These are phyloP conservation scores for Ogataea pilisensis DNA, from an alignment of 805 yeast species.

Conservation along the genomic window DNA sequence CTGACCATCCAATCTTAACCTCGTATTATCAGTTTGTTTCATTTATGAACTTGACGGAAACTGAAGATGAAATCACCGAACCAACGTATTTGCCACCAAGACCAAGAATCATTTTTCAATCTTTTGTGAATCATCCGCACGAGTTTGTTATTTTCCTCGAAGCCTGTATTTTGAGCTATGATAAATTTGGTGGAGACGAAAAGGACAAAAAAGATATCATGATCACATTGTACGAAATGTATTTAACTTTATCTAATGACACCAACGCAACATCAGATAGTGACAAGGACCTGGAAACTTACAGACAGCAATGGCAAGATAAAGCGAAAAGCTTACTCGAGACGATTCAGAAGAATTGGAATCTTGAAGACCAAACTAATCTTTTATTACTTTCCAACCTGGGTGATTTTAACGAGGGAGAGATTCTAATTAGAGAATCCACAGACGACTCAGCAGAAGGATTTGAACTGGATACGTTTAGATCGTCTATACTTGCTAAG, in stretches of 20 bases:
- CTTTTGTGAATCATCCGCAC: slow-evolving; percentile 79
- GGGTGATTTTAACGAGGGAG: slow-evolving; percentile 50
- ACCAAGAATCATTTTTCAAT: slow-evolving; percentile 80
- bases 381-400: slow-evolving; percentile 55
- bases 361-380: slow-evolving; percentile 50
- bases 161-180: slow-evolving; percentile 80
- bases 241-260: slow-evolving; percentile 53
- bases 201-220: slow-evolving; percentile 71
- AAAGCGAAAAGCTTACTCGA: slow-evolving; percentile 58
- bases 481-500: slow-evolving; percentile 55
- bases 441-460: slow-evolving; percentile 29
- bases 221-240: slow-evolving; percentile 79
- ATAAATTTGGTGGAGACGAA: slow-evolving; percentile 63
- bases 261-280: slow-evolving; percentile 16
- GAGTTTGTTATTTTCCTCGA: slow-evolving; percentile 91
- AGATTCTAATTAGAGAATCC: slow-evolving; percentile 34
- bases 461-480: slow-evolving; percentile 57
- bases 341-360: slow-evolving; percentile 32
- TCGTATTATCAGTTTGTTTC: slow-evolving; percentile 42
- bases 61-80: slow-evolving; percentile 19
- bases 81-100: slow-evolving; percentile 89
- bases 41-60: slow-evolving; percentile 24
- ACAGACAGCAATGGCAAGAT: slow-evolving; percentile 51
- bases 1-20: slow-evolving; percentile 48
- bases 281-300: slow-evolving; percentile 23